Percentiles rank a stretch among this genome's conserved stretches.
Conservation (phyloP, 2,329 filamentous ascomycete species). For the Alternaria viburni region DNA sequence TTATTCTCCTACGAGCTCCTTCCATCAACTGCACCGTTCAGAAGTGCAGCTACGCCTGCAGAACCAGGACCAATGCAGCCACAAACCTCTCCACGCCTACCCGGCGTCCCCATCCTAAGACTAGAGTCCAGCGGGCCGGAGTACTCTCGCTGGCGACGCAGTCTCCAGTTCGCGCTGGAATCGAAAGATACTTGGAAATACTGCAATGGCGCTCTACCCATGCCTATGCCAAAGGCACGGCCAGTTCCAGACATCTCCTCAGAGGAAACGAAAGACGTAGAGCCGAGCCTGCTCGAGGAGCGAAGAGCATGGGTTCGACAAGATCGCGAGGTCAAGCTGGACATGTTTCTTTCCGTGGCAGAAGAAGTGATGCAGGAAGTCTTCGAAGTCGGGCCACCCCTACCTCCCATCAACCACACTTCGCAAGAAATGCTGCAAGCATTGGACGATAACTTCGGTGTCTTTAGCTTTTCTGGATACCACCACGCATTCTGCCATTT, state of each 20-base stretch:
- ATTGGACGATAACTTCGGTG: conserved; percentile 35
- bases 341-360: conserved; percentile 45
- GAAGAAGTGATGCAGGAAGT: conserved; percentile 48
- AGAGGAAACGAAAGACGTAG: conserved; percentile 24
- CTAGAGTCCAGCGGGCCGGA: conserved; percentile 37
- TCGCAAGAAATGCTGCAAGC: conserved; percentile 42
- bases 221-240: conserved; percentile 44
- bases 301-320: conserved; percentile 44
- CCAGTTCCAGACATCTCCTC: conserved; percentile 25
- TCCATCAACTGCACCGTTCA: not conserved
- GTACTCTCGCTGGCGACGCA: conserved; percentile 42
- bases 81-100: conserved; percentile 36
- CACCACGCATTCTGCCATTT: conserved; percentile 48
- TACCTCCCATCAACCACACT: conserved; percentile 40
- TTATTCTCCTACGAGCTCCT: not conserved
- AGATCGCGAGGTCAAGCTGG: conserved; percentile 46
- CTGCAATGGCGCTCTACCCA: conserved; percentile 38
- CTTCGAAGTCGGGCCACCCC: conserved; percentile 42
- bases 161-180: conserved; percentile 38
- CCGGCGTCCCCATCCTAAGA: conserved; percentile 36
- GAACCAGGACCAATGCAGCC: conserved; percentile 16
- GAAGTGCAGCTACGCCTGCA: not conserved
- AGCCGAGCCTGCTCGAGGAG: conserved; percentile 43
- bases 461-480: conserved; percentile 44
- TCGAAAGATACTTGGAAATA: conserved; percentile 43